Conservation (phyloP, 192 early-diverging fungal species). For the Ambispora gerdemannii region DNA sequence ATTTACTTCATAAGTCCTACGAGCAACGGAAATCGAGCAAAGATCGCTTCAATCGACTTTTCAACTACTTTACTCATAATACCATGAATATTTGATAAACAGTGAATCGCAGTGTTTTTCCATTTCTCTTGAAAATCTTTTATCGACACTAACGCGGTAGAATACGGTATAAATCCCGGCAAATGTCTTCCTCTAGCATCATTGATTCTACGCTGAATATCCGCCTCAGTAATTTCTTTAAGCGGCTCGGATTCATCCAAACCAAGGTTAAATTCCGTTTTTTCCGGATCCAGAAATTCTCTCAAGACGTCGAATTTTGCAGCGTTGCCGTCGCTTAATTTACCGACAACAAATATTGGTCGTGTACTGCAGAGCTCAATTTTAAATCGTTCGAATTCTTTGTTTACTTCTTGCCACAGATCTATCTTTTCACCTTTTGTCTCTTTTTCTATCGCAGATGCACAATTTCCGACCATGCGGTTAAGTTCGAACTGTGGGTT, state of each 20-base stretch:
- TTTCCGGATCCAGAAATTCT: no score
- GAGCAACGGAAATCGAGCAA: constrained; percentile 1
- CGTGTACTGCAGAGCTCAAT: background rate
- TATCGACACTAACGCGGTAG: background rate
- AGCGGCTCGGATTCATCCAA: no score
- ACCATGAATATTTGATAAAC: constrained; percentile 7
- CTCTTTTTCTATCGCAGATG: background rate
- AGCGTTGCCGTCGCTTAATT: no score
- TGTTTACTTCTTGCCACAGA: background rate
- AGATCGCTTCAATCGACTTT: background rate
- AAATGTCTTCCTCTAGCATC: background rate
- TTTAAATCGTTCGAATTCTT: background rate
- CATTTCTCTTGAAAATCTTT: constrained; percentile 3
- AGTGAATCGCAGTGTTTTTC: background rate
- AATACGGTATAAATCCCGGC: background rate
- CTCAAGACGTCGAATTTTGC: background rate
- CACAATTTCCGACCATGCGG: background rate
- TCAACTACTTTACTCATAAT: background rate
- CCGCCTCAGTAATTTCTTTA: background rate
- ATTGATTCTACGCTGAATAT: background rate
- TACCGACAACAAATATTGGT: background rate
- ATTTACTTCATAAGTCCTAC: constrained; percentile 6
- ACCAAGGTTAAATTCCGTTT: no score
- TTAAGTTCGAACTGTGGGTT: background rate
- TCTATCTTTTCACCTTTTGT: background rate